Evolutionary conservation across 176 grass and related monocot species (phyloP), one percentile per base, ranked within the genome.

Genomic region (Aechmea fasciata): DNA sequence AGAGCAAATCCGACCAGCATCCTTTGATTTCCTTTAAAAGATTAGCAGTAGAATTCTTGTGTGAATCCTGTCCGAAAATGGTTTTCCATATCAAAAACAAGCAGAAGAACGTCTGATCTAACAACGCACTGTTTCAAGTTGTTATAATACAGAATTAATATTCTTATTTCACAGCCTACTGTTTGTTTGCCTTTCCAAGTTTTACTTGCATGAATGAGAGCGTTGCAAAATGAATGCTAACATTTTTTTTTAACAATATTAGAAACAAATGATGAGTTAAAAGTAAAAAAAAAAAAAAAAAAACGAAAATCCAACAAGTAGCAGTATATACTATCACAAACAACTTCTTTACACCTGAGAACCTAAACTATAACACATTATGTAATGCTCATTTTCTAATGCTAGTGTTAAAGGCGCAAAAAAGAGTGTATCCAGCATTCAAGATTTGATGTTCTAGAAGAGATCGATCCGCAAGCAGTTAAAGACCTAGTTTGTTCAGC

Each of bases 1-100:
- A 73, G 53, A 99, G 80, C 71, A 94, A 78, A 80, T 91, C 95
- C 1, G 87, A 82, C 95, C 95, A 99, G 55, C 82, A 77, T 84
- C 87, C 95, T 85, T 73, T 88, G 69, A 72, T 83, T 87, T 88
- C 95, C 49, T 72, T 80, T 17, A 79, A 84, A 65, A 99, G 77
- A 53, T 73, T 94, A 77, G 57, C 61, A 74, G 80, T 88, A 74
- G 25, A 80, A 18, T 78, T 80, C 78, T 81, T 85, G 50, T 94
- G 90, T 54, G 95, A 87, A 88, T 99, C 95, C 95, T 99, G 69
- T 19, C 12, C 1, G 3, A 15, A 78, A 14, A 15, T 73, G 13
- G 41, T 22, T 57, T 57, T 41, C 25, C 55, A 18, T 61, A 61
- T 18, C 2, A 61, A 9, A 19, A 61, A 61, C 15, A 5, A 55